phyloP scores from a whole-genome alignment of 257 asterid genomes.

The Solanum peruvianum region DNA sequence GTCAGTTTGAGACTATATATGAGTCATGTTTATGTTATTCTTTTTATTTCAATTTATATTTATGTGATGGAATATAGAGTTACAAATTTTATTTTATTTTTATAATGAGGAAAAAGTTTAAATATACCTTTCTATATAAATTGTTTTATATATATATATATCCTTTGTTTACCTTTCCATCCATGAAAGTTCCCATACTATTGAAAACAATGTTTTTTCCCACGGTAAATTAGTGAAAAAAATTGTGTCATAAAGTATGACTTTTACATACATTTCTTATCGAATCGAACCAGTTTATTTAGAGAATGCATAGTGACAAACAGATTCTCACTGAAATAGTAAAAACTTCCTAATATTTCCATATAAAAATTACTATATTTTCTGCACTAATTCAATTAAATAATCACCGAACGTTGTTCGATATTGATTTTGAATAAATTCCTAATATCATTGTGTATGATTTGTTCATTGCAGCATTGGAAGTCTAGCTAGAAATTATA shows the following conservation, averaged over 20 bases:
- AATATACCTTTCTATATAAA: background rate
- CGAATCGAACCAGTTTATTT: background rate
- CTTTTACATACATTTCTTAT: no score
- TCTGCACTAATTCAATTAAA: background rate
- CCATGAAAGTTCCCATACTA: background rate
- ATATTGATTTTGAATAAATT: background rate
- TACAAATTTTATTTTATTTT: no score
- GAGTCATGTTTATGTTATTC: background rate
- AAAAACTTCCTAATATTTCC: background rate
- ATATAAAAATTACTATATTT: no score
- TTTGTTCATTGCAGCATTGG: conserved; percentile 34
- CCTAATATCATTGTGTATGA: background rate
- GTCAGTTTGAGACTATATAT: background rate
- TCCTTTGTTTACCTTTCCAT: background rate
- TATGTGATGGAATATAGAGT: no score
- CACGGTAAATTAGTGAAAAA: background rate
- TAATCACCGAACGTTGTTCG: no score
- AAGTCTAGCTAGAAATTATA: conserved; percentile 34
- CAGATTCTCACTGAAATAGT: background rate
- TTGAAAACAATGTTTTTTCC: rapidly evolving
- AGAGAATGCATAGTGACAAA: background rate
- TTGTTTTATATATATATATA: background rate
- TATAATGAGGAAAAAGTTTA: background rate
- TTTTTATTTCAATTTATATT: background rate
- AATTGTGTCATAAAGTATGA: background rate